These are phyloP conservation scores for Mimosa pudica DNA, from an alignment of 306 rosid species.

Conservation along the genomic window DNA sequence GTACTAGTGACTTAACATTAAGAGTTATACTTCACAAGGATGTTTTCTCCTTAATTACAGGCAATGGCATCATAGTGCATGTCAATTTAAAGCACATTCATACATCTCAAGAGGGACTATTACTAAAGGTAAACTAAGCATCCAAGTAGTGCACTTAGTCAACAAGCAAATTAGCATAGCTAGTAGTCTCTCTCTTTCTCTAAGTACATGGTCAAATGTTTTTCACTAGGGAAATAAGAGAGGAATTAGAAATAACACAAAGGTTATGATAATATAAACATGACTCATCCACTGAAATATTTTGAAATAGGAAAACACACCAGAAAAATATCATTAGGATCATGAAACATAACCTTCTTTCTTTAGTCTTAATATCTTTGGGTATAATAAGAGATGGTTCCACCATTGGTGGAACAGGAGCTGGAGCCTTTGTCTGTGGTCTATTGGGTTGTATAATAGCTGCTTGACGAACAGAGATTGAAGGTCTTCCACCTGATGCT, in stretches of 20 bases:
- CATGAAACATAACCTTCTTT: conserved; percentile 51
- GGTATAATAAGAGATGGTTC: conserved; percentile 58
- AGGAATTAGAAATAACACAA: neutral
- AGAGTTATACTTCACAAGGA: neutral
- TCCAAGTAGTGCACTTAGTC: neutral
- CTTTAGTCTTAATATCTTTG: conserved; percentile 45
- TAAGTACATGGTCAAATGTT: neutral
- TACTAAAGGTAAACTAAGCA: neutral
- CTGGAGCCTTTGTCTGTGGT: conserved; percentile 56
- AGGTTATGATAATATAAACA: neutral
- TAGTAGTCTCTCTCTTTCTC: neutral
- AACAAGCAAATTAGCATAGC: neutral
- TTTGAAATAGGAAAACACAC: neutral
- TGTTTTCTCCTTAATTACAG: neutral
- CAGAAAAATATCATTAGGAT: neutral
- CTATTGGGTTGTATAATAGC: conserved; percentile 52
- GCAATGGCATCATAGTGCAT: neutral
- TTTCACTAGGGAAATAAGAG: neutral
- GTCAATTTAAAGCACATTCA: neutral
- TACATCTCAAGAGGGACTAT: neutral
- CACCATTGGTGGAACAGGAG: conserved; percentile 60
- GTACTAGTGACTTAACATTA: neutral
- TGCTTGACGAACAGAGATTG: conserved; percentile 46
- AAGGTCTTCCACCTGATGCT: conserved; percentile 56
- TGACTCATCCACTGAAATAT: neutral